Percentiles rank a stretch among this genome's conserved stretches.
Evolutionary conservation across 352 stramenopile genomes (phyloP).

Genomic region (Blastocystis sp.): DNA sequence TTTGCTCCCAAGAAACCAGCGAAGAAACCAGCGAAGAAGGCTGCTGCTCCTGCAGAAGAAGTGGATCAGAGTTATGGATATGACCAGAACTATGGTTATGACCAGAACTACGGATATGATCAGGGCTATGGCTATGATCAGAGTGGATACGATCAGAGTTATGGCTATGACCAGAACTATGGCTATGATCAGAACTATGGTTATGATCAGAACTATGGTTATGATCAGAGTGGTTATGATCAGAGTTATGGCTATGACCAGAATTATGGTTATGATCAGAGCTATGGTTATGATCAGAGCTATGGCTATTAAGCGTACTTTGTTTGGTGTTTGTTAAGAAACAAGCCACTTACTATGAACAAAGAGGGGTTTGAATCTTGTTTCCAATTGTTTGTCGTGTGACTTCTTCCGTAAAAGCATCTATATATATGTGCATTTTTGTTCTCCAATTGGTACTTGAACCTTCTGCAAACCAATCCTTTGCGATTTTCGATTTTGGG

Average conservation of each 20-base stretch:
- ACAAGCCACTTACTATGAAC: neutral
- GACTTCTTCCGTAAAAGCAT: slow-evolving; percentile 16
- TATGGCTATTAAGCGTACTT: neutral
- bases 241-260: slow-evolving; percentile 17
- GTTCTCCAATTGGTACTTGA: slow-evolving; percentile 39
- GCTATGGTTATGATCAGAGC: neutral
- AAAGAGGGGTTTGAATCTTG: slow-evolving; percentile 16
- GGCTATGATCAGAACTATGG: slow-evolving; percentile 23
- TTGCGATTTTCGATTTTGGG: slow-evolving; percentile 58
- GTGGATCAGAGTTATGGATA: slow-evolving; percentile 30
- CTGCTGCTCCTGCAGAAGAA: neutral
- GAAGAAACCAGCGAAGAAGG: neutral
- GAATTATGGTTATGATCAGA: neutral
- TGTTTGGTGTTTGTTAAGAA: slow-evolving; percentile 21
- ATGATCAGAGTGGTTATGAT: neutral
- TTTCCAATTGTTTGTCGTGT: neutral
- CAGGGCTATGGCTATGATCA: neutral
- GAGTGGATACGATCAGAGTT: neutral
- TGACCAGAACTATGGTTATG: slow-evolving; percentile 11
- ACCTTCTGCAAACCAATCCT: slow-evolving; percentile 33
- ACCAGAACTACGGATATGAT: neutral
- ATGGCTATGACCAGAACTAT: neutral
- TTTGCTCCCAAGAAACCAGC: neutral
- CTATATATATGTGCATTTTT: neutral
- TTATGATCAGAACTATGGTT: neutral